A percentile compares a stretch with the other conserved stretches of the same genome.
These are phyloP conservation scores for Bacterosira constricta DNA, from an alignment of 108 stramenopile genomes.

Conservation along the genomic window DNA sequence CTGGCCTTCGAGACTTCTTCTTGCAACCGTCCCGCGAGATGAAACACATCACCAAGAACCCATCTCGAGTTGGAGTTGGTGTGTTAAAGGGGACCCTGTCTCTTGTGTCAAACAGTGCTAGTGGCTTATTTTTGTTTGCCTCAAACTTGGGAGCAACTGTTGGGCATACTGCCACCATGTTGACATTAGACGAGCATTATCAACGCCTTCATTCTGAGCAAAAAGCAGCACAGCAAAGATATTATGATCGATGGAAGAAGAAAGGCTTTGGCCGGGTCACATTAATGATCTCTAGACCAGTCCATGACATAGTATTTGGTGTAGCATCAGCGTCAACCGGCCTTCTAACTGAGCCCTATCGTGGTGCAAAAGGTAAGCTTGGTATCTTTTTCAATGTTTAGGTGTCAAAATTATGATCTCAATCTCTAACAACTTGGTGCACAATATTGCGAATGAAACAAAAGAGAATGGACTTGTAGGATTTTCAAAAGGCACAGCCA, in stretches of 20 bases:
- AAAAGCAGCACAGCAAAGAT: conserved; percentile 63
- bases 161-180: conserved; percentile 62
- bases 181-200: conserved; percentile 82
- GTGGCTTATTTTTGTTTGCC: conserved; percentile 89
- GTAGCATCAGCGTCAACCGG: conserved; percentile 72
- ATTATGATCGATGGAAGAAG: conserved; percentile 70
- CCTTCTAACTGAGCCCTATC: conserved; percentile 71
- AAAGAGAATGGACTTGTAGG: conserved; percentile 61
- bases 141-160: conserved; percentile 67
- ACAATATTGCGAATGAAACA: no score
- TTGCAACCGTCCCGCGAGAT: conserved; percentile 85
- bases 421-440: conserved; percentile 4
- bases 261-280: conserved; percentile 60
- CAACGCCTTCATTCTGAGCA: conserved; percentile 75
- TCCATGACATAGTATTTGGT: conserved; percentile 79
- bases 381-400: neutral
- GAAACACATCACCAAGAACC: conserved; percentile 84
- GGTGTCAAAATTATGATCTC: neutral
- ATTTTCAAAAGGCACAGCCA: conserved; percentile 61
- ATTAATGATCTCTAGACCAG: conserved; percentile 64
- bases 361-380: conserved; percentile 51
- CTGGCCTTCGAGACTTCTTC: conserved; percentile 93
- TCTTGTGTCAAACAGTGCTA: conserved; percentile 89
- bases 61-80: conserved; percentile 87
- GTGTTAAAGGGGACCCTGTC: conserved; percentile 94